Base-by-base conservation (phyloP, 2,329 filamentous ascomycete genomes). In the Trichoderma lentiforme region DNA sequence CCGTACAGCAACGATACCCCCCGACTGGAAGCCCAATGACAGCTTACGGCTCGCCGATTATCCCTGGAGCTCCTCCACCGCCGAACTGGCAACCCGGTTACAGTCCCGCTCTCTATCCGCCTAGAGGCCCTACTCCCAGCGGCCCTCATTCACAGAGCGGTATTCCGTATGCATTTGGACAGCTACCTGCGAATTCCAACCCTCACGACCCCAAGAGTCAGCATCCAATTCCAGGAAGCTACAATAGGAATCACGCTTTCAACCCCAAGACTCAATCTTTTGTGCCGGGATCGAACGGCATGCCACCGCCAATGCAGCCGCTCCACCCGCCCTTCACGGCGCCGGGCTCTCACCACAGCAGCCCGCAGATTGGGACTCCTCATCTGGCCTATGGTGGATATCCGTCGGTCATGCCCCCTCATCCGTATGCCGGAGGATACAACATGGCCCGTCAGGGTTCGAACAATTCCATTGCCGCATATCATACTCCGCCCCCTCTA, bases 181-280 rank as follows among this genome's bases (percentile, higher is more conserved):
- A 97, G 78, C 86, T 95, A 61, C 92, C 93, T 4, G 88, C 86
- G 21, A 89, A 92, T 74, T 85, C 87, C 66, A 90, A 91, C 63
- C 90, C 93, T 30, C 87, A 92, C 73, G 92, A 92, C 76, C 89
- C 90, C 9, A 91, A 92, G 80, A 89, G 88, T 72, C 92, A 94
- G 78, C 93, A 97, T 79, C 93, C 93, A 6, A 90, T 97, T 71
- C 93, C 94, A 15, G 93, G 93, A 43, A 96, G 92, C 81, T 97
- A 89, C 75, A 93, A 92, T 78, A 88, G 94, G 72, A 83, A 82
- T 66, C 93, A 94, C 76, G 90, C 92, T 14, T 98, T 98, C 84
- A 98, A 98, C 79, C 95, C 95, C 1, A 95, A 97, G 83, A 98
- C 93, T 18, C 93, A 97, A 78, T 93, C 95, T 0, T 98, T 98